Percentiles rank a stretch among this genome's conserved stretches.
phyloP scores from a whole-genome alignment of 805 yeast genomes.

The Candida lessepsii region DNA sequence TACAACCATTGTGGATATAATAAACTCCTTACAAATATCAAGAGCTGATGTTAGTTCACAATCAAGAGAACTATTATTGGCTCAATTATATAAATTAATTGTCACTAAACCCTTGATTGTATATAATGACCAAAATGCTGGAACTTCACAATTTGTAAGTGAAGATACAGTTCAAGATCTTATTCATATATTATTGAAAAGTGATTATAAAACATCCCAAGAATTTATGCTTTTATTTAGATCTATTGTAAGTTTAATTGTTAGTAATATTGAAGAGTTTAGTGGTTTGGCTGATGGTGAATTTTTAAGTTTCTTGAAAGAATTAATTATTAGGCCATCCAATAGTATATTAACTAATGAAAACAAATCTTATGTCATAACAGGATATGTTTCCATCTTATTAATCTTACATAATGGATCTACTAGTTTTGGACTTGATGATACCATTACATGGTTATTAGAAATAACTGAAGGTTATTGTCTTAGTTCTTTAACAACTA shows the following conservation, averaged over 20 bases:
- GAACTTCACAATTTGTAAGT: constrained; percentile 36
- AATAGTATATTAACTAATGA: constrained; percentile 33
- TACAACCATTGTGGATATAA: constrained; percentile 45
- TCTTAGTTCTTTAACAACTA: constrained; percentile 28
- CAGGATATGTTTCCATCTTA: constrained; percentile 39
- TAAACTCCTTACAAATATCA: constrained; percentile 39
- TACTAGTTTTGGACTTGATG: constrained; percentile 50
- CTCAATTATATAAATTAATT: constrained; percentile 49
- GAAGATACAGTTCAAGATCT: constrained; percentile 36
- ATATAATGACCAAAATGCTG: constrained; percentile 35
- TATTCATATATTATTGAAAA: constrained; percentile 30
- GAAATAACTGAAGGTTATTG: constrained; percentile 43
- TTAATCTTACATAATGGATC: constrained; percentile 48
- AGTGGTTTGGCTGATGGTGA: constrained; percentile 36
- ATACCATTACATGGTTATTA: constrained; percentile 40
- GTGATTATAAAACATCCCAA: constrained; percentile 34
- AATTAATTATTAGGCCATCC: constrained; percentile 35
- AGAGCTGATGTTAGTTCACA: constrained; percentile 46
- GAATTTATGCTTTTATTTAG: constrained; percentile 44
- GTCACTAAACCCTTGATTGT: constrained; percentile 40
- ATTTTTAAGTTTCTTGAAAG: constrained; percentile 25
- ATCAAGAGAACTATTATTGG: constrained; percentile 49
- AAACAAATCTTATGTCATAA: constrained; percentile 36
- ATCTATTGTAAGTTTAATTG: constrained; percentile 41
- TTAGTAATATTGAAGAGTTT: constrained; percentile 53